Percentiles rank a stretch among this genome's conserved stretches.
phyloP scores from a whole-genome alignment of 768 basidiomycete species.

The Boletus subparvulus region DNA sequence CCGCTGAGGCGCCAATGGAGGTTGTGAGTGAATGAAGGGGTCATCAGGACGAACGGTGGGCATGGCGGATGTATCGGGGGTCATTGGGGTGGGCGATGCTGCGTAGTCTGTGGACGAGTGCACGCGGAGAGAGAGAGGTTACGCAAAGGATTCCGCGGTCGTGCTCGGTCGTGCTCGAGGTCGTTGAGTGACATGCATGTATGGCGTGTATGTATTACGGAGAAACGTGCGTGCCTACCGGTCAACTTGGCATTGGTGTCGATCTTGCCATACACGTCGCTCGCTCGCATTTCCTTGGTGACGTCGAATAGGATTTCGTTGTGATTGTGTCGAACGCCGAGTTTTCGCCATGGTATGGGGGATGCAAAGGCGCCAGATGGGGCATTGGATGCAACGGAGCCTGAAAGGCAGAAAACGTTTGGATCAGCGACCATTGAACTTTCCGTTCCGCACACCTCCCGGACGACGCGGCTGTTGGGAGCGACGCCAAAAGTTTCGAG shows the following conservation, averaged over 20 bases:
- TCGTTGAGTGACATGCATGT: too few species aligned
- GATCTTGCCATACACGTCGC: conserved; percentile 74
- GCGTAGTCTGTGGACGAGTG: too few species aligned
- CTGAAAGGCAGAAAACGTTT: conserved; percentile 4
- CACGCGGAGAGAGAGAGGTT: too few species aligned
- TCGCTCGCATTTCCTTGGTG: conserved; percentile 74
- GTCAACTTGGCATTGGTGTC: conserved; percentile 75
- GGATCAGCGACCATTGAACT: neutral
- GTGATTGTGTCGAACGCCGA: conserved; percentile 75
- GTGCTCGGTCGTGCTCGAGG: too few species aligned
- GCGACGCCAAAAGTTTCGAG: conserved; percentile 57
- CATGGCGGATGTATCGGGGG: too few species aligned
- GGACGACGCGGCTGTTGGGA: conserved; percentile 27
- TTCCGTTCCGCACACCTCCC: conserved; percentile 20
- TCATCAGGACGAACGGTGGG: too few species aligned
- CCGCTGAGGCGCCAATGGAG: too few species aligned
- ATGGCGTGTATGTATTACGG: too few species aligned
- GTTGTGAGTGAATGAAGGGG: too few species aligned
- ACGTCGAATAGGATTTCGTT: conserved; percentile 96
- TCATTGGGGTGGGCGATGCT: too few species aligned
- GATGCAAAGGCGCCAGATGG: conserved; percentile 67
- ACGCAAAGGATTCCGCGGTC: too few species aligned
- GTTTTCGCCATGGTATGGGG: conserved; percentile 91
- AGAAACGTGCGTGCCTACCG: conserved; percentile 41
- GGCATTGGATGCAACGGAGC: conserved; percentile 36